Base-by-base conservation (phyloP, 140 eudicot species). In the Cichorium intybus region DNA sequence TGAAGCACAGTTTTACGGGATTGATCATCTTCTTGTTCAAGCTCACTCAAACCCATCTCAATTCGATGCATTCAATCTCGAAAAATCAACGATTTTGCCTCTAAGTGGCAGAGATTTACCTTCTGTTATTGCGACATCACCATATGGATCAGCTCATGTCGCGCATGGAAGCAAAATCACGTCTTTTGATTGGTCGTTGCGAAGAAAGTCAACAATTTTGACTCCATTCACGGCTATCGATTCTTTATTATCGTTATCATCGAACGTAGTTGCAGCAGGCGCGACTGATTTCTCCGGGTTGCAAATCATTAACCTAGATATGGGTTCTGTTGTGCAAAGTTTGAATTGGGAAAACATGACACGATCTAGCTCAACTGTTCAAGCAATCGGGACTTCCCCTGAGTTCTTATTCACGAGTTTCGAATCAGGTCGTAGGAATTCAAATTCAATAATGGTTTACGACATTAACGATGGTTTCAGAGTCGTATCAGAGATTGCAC, bases 101-200 rank as follows among this genome's bases (percentile, higher is more conserved):
- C 51, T 89, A 17, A 83, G 58, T 59, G 92, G 95, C 26, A 80
- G 95, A 28, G 89, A 89, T 46, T 50, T 77, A 10, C 81, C 86
- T 9, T 81, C 92, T 5, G 80, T 83, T 15, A 59, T 89, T 52
- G 62, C 84, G 2, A 72, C 89, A 7, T 75, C 95, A 3, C 77
- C 73, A 10, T 68, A 66, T 62, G 97, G 91, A 14, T 83, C 85
- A 15, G 78, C 79, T 24, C 87, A 76, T 71, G 88, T 86, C 17
- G 86, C 97, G 14, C 95, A 89, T 72, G 91, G 97, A 7, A 77
- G 88, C 66, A 89, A 89, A 18, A 75, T 89, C 72, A 83, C 97
- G n/a, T 80, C 91, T 39, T 85, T 86, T 72, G 97, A 89, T 45
- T 89, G 97, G 97, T 86, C 91, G 21, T 70, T 89, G 63, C 76